These are phyloP conservation scores for Gracilaria gracilis DNA, from an alignment of 23 red algal genomes.

Conservation along the genomic window DNA sequence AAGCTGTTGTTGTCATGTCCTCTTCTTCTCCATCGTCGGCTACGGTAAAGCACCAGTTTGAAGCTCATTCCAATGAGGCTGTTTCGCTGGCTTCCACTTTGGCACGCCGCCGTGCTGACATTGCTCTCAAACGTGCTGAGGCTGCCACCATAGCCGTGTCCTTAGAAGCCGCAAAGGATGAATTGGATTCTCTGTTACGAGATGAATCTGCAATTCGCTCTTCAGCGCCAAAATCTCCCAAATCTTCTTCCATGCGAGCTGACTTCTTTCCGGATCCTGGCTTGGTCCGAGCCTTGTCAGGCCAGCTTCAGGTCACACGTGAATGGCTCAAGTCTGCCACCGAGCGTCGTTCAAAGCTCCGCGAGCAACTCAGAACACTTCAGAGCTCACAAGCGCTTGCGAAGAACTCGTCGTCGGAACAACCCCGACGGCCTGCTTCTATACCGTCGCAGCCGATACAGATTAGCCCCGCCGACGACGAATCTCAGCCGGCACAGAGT, in stretches of 20 bases:
- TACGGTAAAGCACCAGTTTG: slow-evolving; percentile 23
- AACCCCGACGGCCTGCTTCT: not conserved
- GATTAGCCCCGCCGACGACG: not conserved
- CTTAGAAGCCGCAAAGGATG: slow-evolving; percentile 57
- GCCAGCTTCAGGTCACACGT: slow-evolving; percentile 53
- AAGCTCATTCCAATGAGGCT: slow-evolving; percentile 39
- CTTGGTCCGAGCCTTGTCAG: slow-evolving; percentile 42
- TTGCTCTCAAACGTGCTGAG: slow-evolving; percentile 57
- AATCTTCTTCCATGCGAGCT: not conserved
- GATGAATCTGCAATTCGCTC: slow-evolving; percentile 54
- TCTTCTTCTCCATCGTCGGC: not conserved
- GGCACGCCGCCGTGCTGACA: slow-evolving; percentile 59
- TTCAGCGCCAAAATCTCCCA: slow-evolving; percentile 31
- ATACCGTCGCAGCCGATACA: not conserved
- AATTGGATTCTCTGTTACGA: slow-evolving; percentile 39
- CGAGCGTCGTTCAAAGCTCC: slow-evolving; percentile 3
- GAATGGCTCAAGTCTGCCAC: slow-evolving; percentile 28
- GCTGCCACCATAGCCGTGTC: slow-evolving; percentile 61
- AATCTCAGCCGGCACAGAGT: not conserved
- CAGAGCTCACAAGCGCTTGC: not conserved
- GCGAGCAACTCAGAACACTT: slow-evolving; percentile 18
- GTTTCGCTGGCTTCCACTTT: slow-evolving; percentile 19
- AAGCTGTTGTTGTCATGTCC: not conserved
- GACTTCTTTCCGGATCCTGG: slow-evolving; percentile 52
- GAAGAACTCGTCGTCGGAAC: not conserved